These are phyloP conservation scores for Acorus calamus DNA, from an alignment of 106 monocot genomes.

Conservation along the genomic window DNA sequence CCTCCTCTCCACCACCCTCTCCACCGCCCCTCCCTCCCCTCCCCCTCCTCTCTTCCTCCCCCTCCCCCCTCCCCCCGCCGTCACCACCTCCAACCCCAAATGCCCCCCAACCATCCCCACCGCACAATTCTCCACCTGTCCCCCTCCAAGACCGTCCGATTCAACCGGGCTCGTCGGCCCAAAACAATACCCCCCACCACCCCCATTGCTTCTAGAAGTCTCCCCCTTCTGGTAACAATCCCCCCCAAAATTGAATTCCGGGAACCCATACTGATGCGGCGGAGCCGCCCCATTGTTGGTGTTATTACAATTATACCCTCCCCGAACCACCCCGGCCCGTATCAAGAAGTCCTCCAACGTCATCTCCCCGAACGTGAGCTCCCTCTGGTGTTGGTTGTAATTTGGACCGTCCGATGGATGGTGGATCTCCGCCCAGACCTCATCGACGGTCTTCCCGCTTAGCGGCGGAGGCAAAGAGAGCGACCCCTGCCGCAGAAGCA, in stretches of 20 bases:
- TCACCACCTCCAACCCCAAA: neutral
- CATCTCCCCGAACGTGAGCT: slow-evolving; percentile 24
- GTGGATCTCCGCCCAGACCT: slow-evolving; percentile 46
- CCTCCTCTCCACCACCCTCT: slow-evolving; percentile 51
- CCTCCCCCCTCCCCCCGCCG: slow-evolving; percentile 1
- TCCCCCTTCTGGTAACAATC: neutral
- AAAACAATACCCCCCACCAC: slow-evolving; percentile 10
- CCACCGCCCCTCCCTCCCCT: no score
- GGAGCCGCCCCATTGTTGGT: neutral
- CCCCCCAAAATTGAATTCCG: neutral
- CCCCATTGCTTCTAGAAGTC: slow-evolving; percentile 2
- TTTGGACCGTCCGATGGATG: neutral
- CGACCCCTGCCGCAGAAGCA: no score
- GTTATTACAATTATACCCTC: slow-evolving; percentile 6
- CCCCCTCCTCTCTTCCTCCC: slow-evolving; percentile 14
- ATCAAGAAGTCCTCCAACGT: slow-evolving; percentile 26
- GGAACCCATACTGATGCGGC: slow-evolving; percentile 5
- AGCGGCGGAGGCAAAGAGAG: slow-evolving; percentile 31
- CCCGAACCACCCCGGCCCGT: slow-evolving; percentile 47
- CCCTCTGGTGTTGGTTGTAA: slow-evolving; percentile 1
- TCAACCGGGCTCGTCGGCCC: slow-evolving; percentile 26
- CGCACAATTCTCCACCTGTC: slow-evolving; percentile 10
- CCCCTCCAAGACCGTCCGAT: slow-evolving; percentile 17
- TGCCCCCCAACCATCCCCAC: neutral
- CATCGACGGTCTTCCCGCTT: slow-evolving; percentile 44